Base-by-base conservation (phyloP, 2,329 filamentous ascomycete species). In the Neonectria faginata region DNA sequence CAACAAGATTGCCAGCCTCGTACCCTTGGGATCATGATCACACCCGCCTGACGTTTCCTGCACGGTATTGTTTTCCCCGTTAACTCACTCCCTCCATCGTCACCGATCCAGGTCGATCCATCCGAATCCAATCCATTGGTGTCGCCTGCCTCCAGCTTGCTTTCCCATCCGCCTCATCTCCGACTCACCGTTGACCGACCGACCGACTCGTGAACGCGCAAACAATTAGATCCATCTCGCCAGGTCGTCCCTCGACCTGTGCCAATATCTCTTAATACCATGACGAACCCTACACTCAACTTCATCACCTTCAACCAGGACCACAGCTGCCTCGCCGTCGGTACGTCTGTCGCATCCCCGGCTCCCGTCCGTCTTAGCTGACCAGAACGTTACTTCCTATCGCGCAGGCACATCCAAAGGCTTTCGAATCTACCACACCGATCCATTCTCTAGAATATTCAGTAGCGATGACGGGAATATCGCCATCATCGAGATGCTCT, bases 301-400 rank as follows among this genome's bases (percentile, higher is more conserved):
- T 99, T 97, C 82, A 93, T 99, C 75, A 97, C 95, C 45, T 99
- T 98, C 82, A 99, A 99, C 81, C 96, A 99, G 85, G 96, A 99
- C 84, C 94, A 97, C 84, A 97, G 92, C 86, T 95, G 95, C 80
- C 86, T 99, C 70, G 95, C 95, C 83, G 94, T 99, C 73, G 95
- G 93, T 94, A 84, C 76, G 90, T 80, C 61, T 27, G 50, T 25
- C 57, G 45, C 39, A 50, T 60, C 36, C 29, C 45, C 44, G 67
- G 60, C 60, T 63, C 55, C 36, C 45, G 54, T 16, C 48, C 16
- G 14, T 9, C 42, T 56, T 68, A 20, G 41, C 67, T 70, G 54
- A 67, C 22, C 22, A 55, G 42, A 56, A 41, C 41, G 16, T 22
- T 18, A n/a, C 16, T 52, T 31, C 10, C 53, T 57, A 25, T 45